A percentile compares a stretch with the other conserved stretches of the same genome.
phyloP scores from a whole-genome alignment of 345 rosid species.

The Gynandropsis gynandra region DNA sequence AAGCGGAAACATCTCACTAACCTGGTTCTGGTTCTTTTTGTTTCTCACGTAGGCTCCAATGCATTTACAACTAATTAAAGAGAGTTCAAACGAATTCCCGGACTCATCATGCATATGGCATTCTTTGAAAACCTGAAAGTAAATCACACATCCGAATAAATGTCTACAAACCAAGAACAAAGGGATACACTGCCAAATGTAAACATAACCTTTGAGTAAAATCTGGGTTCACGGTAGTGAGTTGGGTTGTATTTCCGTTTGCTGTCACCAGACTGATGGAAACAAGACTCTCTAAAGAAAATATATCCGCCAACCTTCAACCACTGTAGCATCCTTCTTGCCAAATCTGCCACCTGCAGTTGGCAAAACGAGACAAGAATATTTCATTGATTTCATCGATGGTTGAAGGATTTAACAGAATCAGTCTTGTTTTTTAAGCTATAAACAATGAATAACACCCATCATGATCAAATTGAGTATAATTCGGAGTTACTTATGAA shows the following conservation, averaged over 20 bases:
- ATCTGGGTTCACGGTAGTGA: constrained; percentile 95
- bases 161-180: constrained; percentile 7
- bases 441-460: too few relatives aligned
- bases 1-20: constrained; percentile 10
- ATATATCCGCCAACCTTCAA: constrained; percentile 81
- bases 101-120: constrained; percentile 42
- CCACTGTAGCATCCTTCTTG: constrained; percentile 75
- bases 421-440: too few relatives aligned
- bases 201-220: constrained; percentile 72
- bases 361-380: not conserved
- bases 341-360: constrained; percentile 67
- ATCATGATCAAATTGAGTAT: too few relatives aligned
- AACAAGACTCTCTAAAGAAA: constrained; percentile 95
- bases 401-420: not conserved
- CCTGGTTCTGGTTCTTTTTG: constrained; percentile 98
- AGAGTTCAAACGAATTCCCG: constrained; percentile 71
- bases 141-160: constrained; percentile 2
- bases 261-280: constrained; percentile 90
- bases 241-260: constrained; percentile 79
- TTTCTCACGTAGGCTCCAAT: constrained; percentile 91
- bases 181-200: not conserved
- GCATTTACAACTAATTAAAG: constrained; percentile 81
- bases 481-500: too few relatives aligned
- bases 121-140: constrained; percentile 72
- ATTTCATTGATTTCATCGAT: not conserved